phyloP scores from a whole-genome alignment of 2,329 filamentous ascomycete species.

The Neonectria ditissima region DNA sequence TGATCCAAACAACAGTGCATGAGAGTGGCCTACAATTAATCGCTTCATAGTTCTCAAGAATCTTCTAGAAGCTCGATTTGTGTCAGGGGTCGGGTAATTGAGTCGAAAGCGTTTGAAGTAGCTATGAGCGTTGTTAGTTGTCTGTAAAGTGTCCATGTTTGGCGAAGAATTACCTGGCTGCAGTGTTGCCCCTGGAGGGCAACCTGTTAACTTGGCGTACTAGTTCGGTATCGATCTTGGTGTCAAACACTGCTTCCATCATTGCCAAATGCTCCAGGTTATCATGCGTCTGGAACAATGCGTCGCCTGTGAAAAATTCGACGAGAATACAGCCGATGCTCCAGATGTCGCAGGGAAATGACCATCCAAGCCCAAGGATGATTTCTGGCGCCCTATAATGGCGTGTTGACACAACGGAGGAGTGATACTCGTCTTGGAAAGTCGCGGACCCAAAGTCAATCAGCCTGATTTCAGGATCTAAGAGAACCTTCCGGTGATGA shows the following conservation, averaged over 20 bases:
- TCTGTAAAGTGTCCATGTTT: background rate
- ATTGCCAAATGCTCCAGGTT: constrained; percentile 80
- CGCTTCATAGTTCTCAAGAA: constrained; percentile 79
- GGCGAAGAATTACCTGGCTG: constrained; percentile 66
- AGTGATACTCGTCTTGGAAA: constrained; percentile 79
- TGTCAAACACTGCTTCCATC: constrained; percentile 77
- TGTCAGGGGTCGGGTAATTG: constrained; percentile 74
- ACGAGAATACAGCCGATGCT: constrained; percentile 79
- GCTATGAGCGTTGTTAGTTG: constrained; percentile 54
- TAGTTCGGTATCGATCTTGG: constrained; percentile 69
- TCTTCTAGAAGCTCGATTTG: constrained; percentile 71
- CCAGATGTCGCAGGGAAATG: constrained; percentile 78
- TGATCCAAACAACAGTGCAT: background rate
- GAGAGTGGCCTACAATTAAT: constrained; percentile 63
- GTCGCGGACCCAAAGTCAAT: constrained; percentile 80
- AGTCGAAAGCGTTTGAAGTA: constrained; percentile 75
- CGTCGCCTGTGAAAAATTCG: constrained; percentile 78
- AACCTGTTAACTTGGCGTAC: constrained; percentile 63
- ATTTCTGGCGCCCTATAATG: constrained; percentile 79
- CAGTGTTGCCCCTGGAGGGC: constrained; percentile 67
- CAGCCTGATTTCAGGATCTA: constrained; percentile 76
- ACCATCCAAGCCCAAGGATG: constrained; percentile 77
- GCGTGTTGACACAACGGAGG: constrained; percentile 76
- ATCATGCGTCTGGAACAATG: constrained; percentile 78
- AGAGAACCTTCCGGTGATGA: constrained; percentile 71